These are phyloP conservation scores for Plasmodium yoelii DNA, from an alignment of 169 alveolate species.

Conservation along the genomic window DNA sequence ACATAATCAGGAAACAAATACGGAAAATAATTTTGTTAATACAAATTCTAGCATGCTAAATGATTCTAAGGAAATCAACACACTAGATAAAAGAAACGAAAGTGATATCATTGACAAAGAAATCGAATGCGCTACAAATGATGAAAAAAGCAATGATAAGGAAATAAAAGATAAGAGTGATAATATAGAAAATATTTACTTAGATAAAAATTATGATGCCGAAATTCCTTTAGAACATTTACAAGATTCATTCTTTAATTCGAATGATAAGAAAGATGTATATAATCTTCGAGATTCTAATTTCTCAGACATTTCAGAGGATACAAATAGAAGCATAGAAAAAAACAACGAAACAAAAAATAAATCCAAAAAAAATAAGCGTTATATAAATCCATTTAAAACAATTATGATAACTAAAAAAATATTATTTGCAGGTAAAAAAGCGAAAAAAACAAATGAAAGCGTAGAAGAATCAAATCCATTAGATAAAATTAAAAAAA, in stretches of 20 bases:
- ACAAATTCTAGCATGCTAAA: no score
- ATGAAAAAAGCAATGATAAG: neutral
- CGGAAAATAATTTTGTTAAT: no score
- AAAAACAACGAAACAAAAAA: neutral
- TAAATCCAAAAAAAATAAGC: conserved; percentile 1
- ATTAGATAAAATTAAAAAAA: conserved; percentile 16
- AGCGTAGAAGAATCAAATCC: conserved; percentile 3
- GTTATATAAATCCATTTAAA: conserved; percentile 25
- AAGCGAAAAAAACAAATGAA: conserved; percentile 3
- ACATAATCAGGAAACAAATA: no score
- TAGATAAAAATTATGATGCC: conserved; percentile 2
- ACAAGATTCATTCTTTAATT: neutral
- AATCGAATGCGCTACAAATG: neutral
- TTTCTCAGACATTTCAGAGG: conserved; percentile 14
- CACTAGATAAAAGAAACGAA: neutral
- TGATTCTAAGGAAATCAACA: no score
- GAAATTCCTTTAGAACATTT: neutral
- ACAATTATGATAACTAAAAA: conserved; percentile 17
- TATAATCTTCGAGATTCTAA: conserved; percentile 4
- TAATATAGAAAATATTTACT: neutral
- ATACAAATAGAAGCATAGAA: conserved; percentile 4
- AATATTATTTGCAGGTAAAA: conserved; percentile 13
- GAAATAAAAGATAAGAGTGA: neutral
- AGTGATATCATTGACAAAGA: neutral
- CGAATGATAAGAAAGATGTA: conserved; percentile 8